Percentiles rank a stretch among this genome's conserved stretches.
Evolutionary conservation across 2,329 filamentous ascomycete species (phyloP).

Genomic region (Daldinia sp.): DNA sequence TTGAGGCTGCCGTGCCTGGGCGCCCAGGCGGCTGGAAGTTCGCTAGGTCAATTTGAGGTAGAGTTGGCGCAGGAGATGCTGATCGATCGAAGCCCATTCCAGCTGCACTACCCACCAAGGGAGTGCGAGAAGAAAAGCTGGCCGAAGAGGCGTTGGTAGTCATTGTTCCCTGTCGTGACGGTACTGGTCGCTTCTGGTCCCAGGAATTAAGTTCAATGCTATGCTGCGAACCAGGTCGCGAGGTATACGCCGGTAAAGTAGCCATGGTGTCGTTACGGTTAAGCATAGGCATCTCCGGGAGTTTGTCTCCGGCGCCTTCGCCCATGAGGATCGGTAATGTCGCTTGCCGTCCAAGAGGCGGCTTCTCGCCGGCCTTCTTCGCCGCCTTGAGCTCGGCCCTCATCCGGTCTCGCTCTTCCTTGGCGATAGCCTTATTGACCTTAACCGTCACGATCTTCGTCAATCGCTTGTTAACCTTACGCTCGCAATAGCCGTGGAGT

Average conservation of each 20-base stretch:
- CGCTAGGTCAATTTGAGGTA: slow-evolving; percentile 52
- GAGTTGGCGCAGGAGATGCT: slow-evolving; percentile 54
- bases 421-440: slow-evolving; percentile 88
- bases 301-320: slow-evolving; percentile 62
- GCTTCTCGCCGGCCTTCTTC: slow-evolving; percentile 66
- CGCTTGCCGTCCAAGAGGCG: slow-evolving; percentile 66
- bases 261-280: slow-evolving; percentile 70
- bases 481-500: slow-evolving; percentile 85
- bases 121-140: slow-evolving; percentile 74
- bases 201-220: slow-evolving; percentile 65
- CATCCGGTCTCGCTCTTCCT: slow-evolving; percentile 73
- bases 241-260: slow-evolving; percentile 73
- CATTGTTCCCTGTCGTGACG: slow-evolving; percentile 56
- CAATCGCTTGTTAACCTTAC: slow-evolving; percentile 89
- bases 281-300: slow-evolving; percentile 69
- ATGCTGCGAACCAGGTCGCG: slow-evolving; percentile 67
- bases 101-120: slow-evolving; percentile 70
- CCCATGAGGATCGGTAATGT: slow-evolving; percentile 74
- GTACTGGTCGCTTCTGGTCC: slow-evolving; percentile 64
- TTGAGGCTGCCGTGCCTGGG: slow-evolving; percentile 55
- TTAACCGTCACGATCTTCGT: slow-evolving; percentile 86
- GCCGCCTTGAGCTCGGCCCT: slow-evolving; percentile 64
- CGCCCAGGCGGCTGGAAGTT: slow-evolving; percentile 51
- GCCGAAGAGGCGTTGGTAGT: slow-evolving; percentile 68
- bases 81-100: slow-evolving; percentile 68